Evolutionary conservation across 306 rosid genomes (phyloP), one percentile per base, ranked within the genome.

Genomic region (Betula pendula): DNA sequence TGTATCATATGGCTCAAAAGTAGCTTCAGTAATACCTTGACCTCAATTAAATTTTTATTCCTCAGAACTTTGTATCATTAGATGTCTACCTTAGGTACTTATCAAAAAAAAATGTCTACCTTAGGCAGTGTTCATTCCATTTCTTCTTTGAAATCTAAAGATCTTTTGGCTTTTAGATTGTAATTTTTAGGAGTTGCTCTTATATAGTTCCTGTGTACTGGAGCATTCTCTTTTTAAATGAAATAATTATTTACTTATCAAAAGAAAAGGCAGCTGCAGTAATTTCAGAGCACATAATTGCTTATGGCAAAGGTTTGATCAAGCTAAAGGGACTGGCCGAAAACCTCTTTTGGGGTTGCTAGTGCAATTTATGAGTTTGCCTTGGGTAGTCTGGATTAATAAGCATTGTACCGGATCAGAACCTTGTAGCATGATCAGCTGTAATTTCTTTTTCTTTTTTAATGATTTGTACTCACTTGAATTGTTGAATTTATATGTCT

Each of bases 401-500:
- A 69, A 31, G 72, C 55, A 27, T 81, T 25, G 17, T 56, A 68
- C 53, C n/a, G 76, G 15, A 47, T 44, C 68, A 27, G 75, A 72
- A 52, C 31, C 33, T 16, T 56, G 44, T 62, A 63, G 24, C 73
- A 20, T 27, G 68, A 16, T 5, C 31, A 77, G 60, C 79, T 60
- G 29, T 68, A 16, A 38, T 53, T 63, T 78, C 48, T 68, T 77
- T 45, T 17, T 48, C 16, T 66, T 58, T 42, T 53, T 7, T 85
- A 27, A 53, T 60, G 55, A 73, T 16, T 31, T 3, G 6, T 63
- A 49, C 40, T 17, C 66, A 19, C 68, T 68, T 80, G 69, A 56
- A 16, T 76, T 78, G 22, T 72, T 80, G 44, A 72, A 77, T 74
- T 70, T 76, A 53, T 77, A 68, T 74, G 19, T 77, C 17, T 59